Conservation (phyloP, 2,329 filamentous ascomycete species). For the Epichloe sylvatica region DNA sequence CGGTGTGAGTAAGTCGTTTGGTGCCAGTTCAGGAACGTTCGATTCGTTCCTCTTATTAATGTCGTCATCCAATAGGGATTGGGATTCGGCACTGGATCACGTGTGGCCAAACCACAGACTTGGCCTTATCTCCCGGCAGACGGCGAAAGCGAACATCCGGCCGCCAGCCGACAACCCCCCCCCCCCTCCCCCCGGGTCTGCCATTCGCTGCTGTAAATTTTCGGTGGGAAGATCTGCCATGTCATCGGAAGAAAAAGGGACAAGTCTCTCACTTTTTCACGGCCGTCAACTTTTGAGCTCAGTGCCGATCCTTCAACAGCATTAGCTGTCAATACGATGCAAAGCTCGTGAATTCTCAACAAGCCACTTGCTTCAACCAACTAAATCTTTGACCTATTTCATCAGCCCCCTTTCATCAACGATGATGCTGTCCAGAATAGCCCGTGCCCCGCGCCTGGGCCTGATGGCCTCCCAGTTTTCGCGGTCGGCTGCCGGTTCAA, state of each 20-base stretch:
- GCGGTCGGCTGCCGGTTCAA: constrained; percentile 13
- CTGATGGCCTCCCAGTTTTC: constrained; percentile 17
- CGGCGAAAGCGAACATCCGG: constrained; percentile 3
- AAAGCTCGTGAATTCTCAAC: background rate
- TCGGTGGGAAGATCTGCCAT: background rate
- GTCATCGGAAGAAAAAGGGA: constrained; percentile 1
- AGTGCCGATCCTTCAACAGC: background rate
- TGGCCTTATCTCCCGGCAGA: background rate
- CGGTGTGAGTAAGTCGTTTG: background rate
- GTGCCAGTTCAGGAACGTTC: too few relatives aligned
- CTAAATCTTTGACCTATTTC: background rate
- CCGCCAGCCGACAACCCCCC: background rate
- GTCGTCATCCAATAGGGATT: constrained; percentile 1
- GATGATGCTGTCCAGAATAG: constrained; percentile 28
- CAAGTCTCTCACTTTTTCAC: background rate
- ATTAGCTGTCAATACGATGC: constrained; percentile 1
- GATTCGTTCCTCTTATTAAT: background rate
- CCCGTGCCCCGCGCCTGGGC: constrained; percentile 20
- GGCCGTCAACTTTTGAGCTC: background rate
- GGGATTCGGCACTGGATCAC: background rate
- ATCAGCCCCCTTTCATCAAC: background rate
- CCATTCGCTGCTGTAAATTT: constrained; percentile 2
- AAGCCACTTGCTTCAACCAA: background rate
- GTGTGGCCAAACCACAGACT: background rate
- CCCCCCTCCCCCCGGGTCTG: too few relatives aligned